Conservation (phyloP, 257 asterid genomes). For the Voacanga thouarsii region DNA sequence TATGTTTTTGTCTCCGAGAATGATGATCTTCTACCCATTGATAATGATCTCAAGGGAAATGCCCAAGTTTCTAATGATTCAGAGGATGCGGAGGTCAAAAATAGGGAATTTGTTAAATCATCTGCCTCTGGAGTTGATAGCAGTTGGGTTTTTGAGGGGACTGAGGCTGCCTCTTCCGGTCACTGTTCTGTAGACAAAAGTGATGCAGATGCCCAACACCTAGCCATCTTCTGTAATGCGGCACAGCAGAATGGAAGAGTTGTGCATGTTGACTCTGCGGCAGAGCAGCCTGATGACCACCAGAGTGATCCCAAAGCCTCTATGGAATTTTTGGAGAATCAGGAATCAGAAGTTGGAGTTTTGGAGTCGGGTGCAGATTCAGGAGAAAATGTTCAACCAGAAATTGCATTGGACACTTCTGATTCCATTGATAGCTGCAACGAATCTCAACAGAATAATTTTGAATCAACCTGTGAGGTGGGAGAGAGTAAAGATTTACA, state of each 20-base stretch:
- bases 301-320: slow-evolving; percentile 3
- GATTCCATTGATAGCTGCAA: neutral
- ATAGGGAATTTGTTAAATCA: neutral
- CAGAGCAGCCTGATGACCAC: neutral
- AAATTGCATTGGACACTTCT: neutral
- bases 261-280: slow-evolving; percentile 9
- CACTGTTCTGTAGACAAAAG: neutral
- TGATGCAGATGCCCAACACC: neutral
- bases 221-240: neutral
- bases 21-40: slow-evolving; percentile 23
- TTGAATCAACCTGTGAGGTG: neutral
- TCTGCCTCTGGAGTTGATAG: neutral
- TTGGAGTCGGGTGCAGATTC: neutral
- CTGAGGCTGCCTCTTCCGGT: neutral
- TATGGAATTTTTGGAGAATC: neutral
- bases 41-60: slow-evolving; percentile 15
- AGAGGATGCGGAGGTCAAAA: neutral
- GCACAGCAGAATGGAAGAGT: slow-evolving; percentile 2
- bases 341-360: slow-evolving; percentile 8
- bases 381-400: neutral
- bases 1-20: slow-evolving; percentile 41
- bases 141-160: neutral
- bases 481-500: neutral
- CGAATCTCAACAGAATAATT: neutral
- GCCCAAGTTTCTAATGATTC: neutral